Evolutionary conservation across 805 yeast species (phyloP), one percentile per base, ranked within the genome.

Genomic region (Lachancea cidri): DNA sequence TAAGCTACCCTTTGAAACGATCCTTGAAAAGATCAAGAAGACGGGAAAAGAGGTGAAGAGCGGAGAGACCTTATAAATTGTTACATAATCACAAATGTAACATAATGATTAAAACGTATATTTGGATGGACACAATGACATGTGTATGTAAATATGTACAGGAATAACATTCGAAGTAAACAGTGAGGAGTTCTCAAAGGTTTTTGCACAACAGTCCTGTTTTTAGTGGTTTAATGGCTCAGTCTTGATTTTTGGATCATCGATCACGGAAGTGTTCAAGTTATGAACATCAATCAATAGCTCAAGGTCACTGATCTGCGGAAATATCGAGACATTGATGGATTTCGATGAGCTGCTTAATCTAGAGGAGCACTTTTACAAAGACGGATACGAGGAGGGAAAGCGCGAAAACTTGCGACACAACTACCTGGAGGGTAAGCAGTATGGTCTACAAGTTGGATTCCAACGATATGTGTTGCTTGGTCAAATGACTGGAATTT

Each of bases 41-140:
- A 88, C 98, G 1, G 98, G 98, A 29, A 91, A 91, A 70, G 79
- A 79, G 54, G 83, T 91, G 44, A 69, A 73, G 35, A 70, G 72
- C 22, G 95, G 96, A 9, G 73, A 73, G 53, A 67, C 72, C 33
- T 55, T 82, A 11, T 51, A 46, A 38, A n/a, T n/a, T n/a, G n/a
- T n/a, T n/a, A n/a, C n/a, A n/a, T n/a, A n/a, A n/a, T 44, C 36
- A 3, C 17, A 16, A n/a, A 19, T 16, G 35, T 27, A n/a, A n/a
- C n/a, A n/a, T n/a, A n/a, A n/a, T n/a, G n/a, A n/a, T n/a, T n/a
- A n/a, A n/a, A n/a, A n/a, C n/a, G n/a, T n/a, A n/a, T n/a, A n/a
- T n/a, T n/a, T n/a, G n/a, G n/a, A n/a, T n/a, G n/a, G n/a, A n/a
- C n/a, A n/a, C n/a, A n/a, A n/a, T n/a, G n/a, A n/a, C n/a, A n/a